Percentiles rank a stretch among this genome's conserved stretches.
Evolutionary conservation across 2,329 filamentous ascomycete species (phyloP).

Genomic region (Neonectria neomacrospora): DNA sequence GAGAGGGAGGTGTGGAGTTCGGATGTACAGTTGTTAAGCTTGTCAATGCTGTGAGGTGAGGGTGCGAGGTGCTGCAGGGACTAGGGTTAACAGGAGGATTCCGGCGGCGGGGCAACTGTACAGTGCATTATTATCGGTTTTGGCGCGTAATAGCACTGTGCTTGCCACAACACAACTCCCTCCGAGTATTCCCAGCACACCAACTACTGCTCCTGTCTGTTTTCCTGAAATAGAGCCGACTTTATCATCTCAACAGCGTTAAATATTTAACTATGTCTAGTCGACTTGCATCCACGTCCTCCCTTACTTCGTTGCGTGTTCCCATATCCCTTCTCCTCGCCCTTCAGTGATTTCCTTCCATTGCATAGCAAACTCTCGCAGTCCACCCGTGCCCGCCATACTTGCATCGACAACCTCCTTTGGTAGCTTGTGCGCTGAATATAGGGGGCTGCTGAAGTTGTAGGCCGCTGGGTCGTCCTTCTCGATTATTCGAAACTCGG

Average conservation of each 20-base stretch:
- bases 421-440: slow-evolving; percentile 94
- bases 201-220: not conserved
- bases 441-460: slow-evolving; percentile 85
- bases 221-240: not conserved
- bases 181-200: not conserved
- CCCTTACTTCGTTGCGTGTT: slow-evolving; percentile 40
- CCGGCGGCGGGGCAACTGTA: not conserved
- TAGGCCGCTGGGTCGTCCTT: slow-evolving; percentile 90
- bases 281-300: not conserved
- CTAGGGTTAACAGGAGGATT: not conserved
- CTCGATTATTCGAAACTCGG: slow-evolving; percentile 84
- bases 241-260: not conserved
- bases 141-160: not conserved
- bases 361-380: slow-evolving; percentile 82
- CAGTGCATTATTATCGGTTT: not conserved
- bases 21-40: not conserved
- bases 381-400: slow-evolving; percentile 74
- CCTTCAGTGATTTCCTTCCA: slow-evolving; percentile 72
- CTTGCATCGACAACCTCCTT: slow-evolving; percentile 87
- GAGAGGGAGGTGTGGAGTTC: slow-evolving; percentile 29
- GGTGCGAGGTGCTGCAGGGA: not conserved
- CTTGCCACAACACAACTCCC: not conserved
- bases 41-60: not conserved
- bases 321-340: slow-evolving; percentile 54
- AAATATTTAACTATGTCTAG: too few species aligned